Base-by-base conservation (phyloP, 176 grass and related monocot species). In the Carex pumila region DNA sequence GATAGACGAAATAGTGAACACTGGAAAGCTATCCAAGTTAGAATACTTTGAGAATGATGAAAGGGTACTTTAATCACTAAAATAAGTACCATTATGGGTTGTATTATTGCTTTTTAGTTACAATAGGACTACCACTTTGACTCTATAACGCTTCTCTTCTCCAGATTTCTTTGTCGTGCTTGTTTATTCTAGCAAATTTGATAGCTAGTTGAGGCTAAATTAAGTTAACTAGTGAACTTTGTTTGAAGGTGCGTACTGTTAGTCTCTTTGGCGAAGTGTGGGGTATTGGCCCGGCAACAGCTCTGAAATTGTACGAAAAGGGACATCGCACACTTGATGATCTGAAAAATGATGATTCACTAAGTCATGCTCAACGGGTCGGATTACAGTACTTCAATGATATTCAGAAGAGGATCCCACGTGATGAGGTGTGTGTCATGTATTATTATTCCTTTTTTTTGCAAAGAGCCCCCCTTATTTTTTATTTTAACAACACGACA, bases 21-120 rank as follows among this genome's bases (percentile, higher is more conserved):
- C 95, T 19, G 92, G 92, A 83, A 98, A 94, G 80, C 90, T 98
- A 79, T 93, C 95, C 81, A 98, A 94, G 83, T 86, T 98, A 68
- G 92, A 98, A 65, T 88, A 93, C 84, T 98, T 98, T 79, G 95
- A 98, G 88, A 98, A 87, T 90, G 92, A 98, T 90, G 95, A 98
- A 78, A 98, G 93, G 92, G 95, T 98, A 86, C 81, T 62, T 21
- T 61, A 79, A 68, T 45, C 83, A 6, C 76, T 13, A 3, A 65
- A 81, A 47, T 21, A 54, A 81, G 18, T 63, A 41, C 37, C n/a
- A 62, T 80, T 57, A 17, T 59, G 30, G n/a, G 5, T n/a, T 62
- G 39, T 53, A 53, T 19, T 30, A 54, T 75, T 53, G 21, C 19
- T n/a, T 54, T 54, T 53, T 54, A 52, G 71, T 52, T 12, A 75